A percentile compares a stretch with the other conserved stretches of the same genome.
These are phyloP conservation scores for Nemania diffusa DNA, from an alignment of 2,329 filamentous ascomycete genomes.

Conservation along the genomic window DNA sequence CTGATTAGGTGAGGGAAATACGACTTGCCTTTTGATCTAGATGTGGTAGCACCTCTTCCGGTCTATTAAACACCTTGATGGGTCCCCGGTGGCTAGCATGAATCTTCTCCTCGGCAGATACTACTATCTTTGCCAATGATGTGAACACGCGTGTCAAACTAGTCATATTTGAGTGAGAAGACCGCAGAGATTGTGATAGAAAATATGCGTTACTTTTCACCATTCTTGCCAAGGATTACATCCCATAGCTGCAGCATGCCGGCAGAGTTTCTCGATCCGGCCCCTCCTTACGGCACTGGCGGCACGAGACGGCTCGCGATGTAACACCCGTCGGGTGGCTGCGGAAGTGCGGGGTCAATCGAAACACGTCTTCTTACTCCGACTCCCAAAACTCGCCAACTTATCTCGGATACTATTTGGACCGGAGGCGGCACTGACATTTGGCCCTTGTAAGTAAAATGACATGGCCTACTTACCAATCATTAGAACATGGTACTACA, in stretches of 20 bases:
- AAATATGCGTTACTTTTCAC: constrained; percentile 1
- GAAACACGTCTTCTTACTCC: neutral
- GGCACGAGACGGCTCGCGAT: constrained; percentile 19
- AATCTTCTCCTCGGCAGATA: neutral
- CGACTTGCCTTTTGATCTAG: neutral
- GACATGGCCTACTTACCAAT: neutral
- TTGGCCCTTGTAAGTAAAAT: neutral
- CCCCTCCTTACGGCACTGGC: neutral
- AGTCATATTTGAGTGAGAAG: neutral
- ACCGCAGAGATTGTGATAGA: neutral
- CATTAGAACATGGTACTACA: neutral
- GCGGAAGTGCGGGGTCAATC: neutral
- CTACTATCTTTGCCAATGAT: neutral
- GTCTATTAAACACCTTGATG: neutral
- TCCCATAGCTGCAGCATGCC: constrained; percentile 19
- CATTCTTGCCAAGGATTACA: neutral
- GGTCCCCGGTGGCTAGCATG: neutral
- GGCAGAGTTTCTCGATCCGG: constrained; percentile 17
- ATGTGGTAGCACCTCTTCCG: neutral
- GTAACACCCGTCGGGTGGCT: constrained; percentile 11
- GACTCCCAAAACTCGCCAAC: neutral
- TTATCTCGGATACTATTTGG: neutral
- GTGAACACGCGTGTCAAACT: neutral
- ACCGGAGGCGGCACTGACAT: neutral
- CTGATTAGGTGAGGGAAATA: neutral